phyloP scores from a whole-genome alignment of 305 asterid species.

The Fraxinus ornus region DNA sequence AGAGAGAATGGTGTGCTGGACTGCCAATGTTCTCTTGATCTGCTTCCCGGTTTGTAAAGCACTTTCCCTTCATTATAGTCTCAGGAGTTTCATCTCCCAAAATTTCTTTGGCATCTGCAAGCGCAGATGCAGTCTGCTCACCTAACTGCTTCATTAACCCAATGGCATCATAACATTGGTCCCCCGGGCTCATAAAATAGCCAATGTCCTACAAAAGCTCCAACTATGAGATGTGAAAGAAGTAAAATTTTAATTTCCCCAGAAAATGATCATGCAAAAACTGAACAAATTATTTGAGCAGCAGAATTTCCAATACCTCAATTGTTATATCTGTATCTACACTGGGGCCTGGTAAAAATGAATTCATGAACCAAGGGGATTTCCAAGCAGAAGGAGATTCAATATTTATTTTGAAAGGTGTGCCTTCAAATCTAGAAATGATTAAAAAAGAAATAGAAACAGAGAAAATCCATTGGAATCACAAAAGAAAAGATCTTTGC shows the following conservation, averaged over 20 bases:
- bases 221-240: not conserved
- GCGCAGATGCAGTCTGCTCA: slow-evolving; percentile 87
- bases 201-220: slow-evolving; percentile 67
- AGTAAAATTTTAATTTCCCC: not conserved
- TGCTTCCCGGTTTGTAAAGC: slow-evolving; percentile 33
- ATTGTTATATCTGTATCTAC: slow-evolving; percentile 66
- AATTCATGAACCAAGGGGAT: slow-evolving; percentile 76
- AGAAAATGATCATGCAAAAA: not conserved
- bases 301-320: slow-evolving; percentile 47
- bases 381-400: slow-evolving; percentile 92
- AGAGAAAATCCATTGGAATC: slow-evolving; percentile 13
- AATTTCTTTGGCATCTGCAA: slow-evolving; percentile 87
- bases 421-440: slow-evolving; percentile 51
- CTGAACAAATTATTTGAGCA: slow-evolving; percentile 7
- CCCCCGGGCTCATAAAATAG: slow-evolving; percentile 76
- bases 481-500: not conserved
- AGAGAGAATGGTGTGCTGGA: slow-evolving; percentile 19
- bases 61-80: slow-evolving; percentile 59
- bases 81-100: slow-evolving; percentile 94
- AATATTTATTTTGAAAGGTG: slow-evolving; percentile 61
- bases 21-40: slow-evolving; percentile 34
- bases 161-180: slow-evolving; percentile 77
- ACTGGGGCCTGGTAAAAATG: slow-evolving; percentile 64
- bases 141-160: slow-evolving; percentile 93
- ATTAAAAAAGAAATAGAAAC: not conserved